Percentiles rank a stretch among this genome's conserved stretches.
These are phyloP conservation scores for Mucor irregularis DNA, from an alignment of 371 early-diverging fungal species.

Conservation along the genomic window DNA sequence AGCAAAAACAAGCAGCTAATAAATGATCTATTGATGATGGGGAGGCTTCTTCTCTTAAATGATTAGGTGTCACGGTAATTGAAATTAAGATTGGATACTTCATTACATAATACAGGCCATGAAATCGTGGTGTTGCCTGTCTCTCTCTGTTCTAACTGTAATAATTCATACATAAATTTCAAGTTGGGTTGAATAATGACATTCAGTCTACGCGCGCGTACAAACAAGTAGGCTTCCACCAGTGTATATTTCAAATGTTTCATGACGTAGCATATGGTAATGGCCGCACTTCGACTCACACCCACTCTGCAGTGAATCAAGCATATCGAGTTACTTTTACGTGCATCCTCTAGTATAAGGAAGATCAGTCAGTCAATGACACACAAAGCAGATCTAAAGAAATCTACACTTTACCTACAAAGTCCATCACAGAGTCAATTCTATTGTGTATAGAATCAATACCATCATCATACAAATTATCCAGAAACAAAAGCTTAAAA, in stretches of 20 bases:
- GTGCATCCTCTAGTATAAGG: slow-evolving; percentile 33
- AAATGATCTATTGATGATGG: too few relatives aligned
- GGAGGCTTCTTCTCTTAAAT: too few relatives aligned
- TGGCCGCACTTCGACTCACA: slow-evolving; percentile 67
- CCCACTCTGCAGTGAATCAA: slow-evolving; percentile 71
- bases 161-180: slow-evolving; percentile 67
- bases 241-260: slow-evolving; percentile 49
- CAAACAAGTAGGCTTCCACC: slow-evolving; percentile 62
- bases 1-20: too few relatives aligned
- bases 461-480: slow-evolving; percentile 68
- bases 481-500: slow-evolving; percentile 46
- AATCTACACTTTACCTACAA: slow-evolving; percentile 52
- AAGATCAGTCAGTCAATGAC: not conserved
- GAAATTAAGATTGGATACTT: slow-evolving; percentile 40
- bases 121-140: slow-evolving; percentile 24
- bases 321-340: slow-evolving; percentile 30
- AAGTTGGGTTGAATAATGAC: slow-evolving; percentile 75
- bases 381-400: not conserved
- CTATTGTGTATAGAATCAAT: slow-evolving; percentile 59
- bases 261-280: slow-evolving; percentile 70
- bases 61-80: slow-evolving; percentile 31
- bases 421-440: slow-evolving; percentile 49
- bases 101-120: slow-evolving; percentile 44
- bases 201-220: slow-evolving; percentile 64
- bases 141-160: slow-evolving; percentile 60